Percentiles rank a stretch among this genome's conserved stretches.
phyloP scores from a whole-genome alignment of 2,329 filamentous ascomycete species.

The Colletotrichum nymphaeae region DNA sequence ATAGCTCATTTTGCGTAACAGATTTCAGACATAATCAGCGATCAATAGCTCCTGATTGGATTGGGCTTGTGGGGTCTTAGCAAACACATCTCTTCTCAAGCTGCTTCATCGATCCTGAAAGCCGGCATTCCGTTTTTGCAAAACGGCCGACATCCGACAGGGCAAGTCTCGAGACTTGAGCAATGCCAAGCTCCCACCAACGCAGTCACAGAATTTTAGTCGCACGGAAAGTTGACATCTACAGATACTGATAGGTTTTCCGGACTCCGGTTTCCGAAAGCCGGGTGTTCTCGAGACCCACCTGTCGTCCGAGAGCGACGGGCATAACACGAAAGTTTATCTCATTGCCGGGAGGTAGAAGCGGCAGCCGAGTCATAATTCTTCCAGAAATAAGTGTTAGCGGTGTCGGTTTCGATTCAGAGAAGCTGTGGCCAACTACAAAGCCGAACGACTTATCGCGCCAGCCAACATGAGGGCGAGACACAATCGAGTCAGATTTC shows the following conservation, averaged over 20 bases:
- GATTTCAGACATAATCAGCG: no score
- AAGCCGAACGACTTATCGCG: no score
- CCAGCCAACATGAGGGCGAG: neutral
- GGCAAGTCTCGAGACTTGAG: no score
- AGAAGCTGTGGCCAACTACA: neutral
- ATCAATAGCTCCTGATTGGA: no score
- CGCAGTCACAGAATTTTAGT: no score
- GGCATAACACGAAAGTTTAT: neutral
- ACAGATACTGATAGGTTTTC: neutral
- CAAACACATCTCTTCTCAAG: no score
- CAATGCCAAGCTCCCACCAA: neutral
- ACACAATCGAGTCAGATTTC: neutral
- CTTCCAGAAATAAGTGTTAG: neutral
- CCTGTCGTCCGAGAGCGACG: neutral
- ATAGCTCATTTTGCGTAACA: no score
- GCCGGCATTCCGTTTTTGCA: no score
- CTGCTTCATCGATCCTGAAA: no score
- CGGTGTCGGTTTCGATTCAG: no score
- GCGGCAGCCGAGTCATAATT: neutral
- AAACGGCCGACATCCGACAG: no score
- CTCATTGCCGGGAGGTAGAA: neutral
- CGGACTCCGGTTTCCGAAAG: neutral
- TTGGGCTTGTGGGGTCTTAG: no score
- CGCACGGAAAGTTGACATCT: neutral
- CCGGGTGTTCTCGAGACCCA: neutral